Base-by-base conservation (phyloP, 2,329 filamentous ascomycete genomes). In the Botrytis fragariae region DNA sequence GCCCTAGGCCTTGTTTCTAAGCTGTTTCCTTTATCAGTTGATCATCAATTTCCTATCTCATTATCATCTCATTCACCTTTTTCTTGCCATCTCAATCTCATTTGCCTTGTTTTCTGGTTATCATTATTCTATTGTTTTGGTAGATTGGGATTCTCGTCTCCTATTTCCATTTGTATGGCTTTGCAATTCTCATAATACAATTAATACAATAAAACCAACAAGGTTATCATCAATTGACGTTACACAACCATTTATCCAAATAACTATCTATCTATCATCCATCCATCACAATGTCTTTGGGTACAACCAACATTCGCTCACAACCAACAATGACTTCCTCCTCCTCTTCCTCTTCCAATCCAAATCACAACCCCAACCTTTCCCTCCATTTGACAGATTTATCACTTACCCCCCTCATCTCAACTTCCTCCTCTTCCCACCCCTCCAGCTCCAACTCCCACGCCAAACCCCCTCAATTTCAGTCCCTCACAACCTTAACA, bases 401-500 rank as follows among this genome's bases (percentile, higher is more conserved):
- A 74, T 82, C 86, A 74, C 85, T 88, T 76, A 88, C 86, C 7
- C 87, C 88, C 45, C 84, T 91, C 76, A 84, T 90, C 79, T 85
- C 86, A 73, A 77, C 79, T 39, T 75, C 79, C 32, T 39, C 64
- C 18, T 82, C 81, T 81, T 71, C 80, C 32, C 39, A 10, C 22
- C 14, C 75, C 44, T 71, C 75, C 39, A 42, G 16, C 18, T 48
- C 45, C 45, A 48, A 48, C 45, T 48, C 72, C 45, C 29, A 69
- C 65, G 48, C 71, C 51, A 70, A 71, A 61, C 72, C 70, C 69
- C 73, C 75, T 29, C 79, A 79, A 73, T 74, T 85, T 73, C 83
- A 85, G 69, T 83, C 87, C n/a, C 85, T 91, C 69, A 84, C 86
- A 10, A 80, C 83, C 7, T 84, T 90, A 60, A 84, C 88, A 45